Conservation (phyloP, 192 early-diverging fungal genomes). For the Backusella circina region DNA sequence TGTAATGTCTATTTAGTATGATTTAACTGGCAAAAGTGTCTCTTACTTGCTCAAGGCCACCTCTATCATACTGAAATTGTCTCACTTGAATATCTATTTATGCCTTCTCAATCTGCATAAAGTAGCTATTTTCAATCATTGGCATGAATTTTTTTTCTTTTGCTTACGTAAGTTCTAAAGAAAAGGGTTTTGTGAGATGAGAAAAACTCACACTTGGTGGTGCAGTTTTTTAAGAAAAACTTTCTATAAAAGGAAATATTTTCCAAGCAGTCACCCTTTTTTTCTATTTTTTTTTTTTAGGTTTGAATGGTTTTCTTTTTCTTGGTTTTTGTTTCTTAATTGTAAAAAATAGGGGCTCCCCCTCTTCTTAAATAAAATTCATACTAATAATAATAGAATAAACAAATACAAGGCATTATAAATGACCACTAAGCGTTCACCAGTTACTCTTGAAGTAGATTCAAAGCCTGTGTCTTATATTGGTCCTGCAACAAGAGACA, state of each 20-base stretch:
- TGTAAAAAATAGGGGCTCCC: neutral
- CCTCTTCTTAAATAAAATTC: neutral
- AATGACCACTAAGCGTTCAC: neutral
- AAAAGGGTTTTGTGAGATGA: neutral
- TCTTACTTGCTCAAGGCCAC: too few species aligned
- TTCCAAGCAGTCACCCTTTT: neutral
- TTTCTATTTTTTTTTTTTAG: neutral
- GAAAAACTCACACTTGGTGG: neutral
- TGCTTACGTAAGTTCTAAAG: neutral
- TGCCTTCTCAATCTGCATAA: too few species aligned
- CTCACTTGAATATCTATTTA: too few species aligned
- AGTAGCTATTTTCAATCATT: too few species aligned
- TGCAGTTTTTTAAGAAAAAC: neutral
- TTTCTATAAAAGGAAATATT: neutral
- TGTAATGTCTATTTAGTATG: too few species aligned
- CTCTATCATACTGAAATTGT: too few species aligned
- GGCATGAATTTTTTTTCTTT: too few species aligned
- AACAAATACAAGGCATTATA: neutral
- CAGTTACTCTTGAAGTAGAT: neutral
- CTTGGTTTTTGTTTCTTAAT: neutral
- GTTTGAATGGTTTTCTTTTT: neutral
- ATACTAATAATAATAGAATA: neutral
- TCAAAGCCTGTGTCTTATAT: constrained; percentile 24
- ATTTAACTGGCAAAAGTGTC: too few species aligned
- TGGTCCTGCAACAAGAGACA: constrained; percentile 31